These are phyloP conservation scores for Zygotorulaspora danielsina DNA, from an alignment of 805 yeast genomes.

Conservation along the genomic window DNA sequence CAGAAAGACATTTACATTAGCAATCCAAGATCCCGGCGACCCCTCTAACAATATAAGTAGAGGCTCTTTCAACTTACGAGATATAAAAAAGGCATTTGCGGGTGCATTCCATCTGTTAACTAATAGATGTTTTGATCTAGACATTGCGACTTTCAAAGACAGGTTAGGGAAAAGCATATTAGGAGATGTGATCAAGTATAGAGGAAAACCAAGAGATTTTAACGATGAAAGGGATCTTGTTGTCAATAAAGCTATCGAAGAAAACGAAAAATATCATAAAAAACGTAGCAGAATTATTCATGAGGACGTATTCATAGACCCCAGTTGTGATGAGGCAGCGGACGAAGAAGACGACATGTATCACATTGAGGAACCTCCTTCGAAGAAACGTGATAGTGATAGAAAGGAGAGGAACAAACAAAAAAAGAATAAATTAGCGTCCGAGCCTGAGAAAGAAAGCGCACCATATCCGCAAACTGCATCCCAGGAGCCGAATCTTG, in stretches of 20 bases:
- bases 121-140: conserved; percentile 69
- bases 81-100: conserved; percentile 77
- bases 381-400: conserved; percentile 15
- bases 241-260: conserved; percentile 51
- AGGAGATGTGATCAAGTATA: conserved; percentile 73
- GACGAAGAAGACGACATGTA: conserved; percentile 23
- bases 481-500: neutral
- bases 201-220: conserved; percentile 72
- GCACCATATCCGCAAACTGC: neutral
- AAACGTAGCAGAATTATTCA: conserved; percentile 24
- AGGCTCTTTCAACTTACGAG: conserved; percentile 75
- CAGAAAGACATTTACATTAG: conserved; percentile 53
- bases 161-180: conserved; percentile 69
- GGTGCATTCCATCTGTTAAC: conserved; percentile 80
- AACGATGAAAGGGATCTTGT: conserved; percentile 67
- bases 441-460: conserved; percentile 6
- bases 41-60: conserved; percentile 74
- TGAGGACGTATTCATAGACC: conserved; percentile 21
- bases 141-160: conserved; percentile 58
- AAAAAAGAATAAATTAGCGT: conserved; percentile 3
- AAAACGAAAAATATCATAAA: conserved; percentile 31
- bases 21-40: conserved; percentile 89
- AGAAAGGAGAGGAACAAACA: neutral
- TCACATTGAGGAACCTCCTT: conserved; percentile 17
- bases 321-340: conserved; percentile 24